Evolutionary conservation across 2,329 filamentous ascomycete species (phyloP).

Genomic region (Geosmithia flava): DNA sequence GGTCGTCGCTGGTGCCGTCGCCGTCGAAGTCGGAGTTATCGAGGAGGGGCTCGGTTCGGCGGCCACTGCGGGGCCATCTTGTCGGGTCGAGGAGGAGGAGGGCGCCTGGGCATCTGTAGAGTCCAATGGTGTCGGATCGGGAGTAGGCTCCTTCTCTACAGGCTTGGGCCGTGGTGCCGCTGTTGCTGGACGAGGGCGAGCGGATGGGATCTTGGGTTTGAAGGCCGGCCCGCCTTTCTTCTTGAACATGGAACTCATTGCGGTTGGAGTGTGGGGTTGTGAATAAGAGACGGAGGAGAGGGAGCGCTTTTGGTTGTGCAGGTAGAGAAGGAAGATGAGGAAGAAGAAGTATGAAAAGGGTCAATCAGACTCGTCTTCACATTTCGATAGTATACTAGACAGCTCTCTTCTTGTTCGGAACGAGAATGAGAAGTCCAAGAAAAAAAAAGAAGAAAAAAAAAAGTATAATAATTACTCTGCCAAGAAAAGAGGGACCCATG

Average conservation of each 20-base stretch:
- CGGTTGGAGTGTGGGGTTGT: conserved; percentile 9
- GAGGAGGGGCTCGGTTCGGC: background rate
- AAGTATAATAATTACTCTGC: background rate
- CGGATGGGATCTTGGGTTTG: conserved; percentile 54
- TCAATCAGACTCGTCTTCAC: background rate
- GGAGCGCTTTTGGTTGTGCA: background rate
- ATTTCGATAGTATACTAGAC: no score
- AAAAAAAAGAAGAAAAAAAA: background rate
- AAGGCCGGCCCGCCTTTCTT: conserved; percentile 51
- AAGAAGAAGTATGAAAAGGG: background rate
- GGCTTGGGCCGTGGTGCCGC: background rate
- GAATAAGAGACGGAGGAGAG: background rate
- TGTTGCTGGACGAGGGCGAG: conserved; percentile 29
- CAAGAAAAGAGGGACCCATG: background rate
- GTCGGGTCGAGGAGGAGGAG: background rate
- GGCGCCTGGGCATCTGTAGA: background rate
- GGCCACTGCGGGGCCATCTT: background rate
- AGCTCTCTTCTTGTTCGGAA: background rate
- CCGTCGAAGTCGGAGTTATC: background rate
- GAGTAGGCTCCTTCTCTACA: background rate
- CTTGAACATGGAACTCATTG: conserved; percentile 57
- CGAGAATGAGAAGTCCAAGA: background rate
- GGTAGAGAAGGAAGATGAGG: background rate
- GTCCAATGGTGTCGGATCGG: background rate
- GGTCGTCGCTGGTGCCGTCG: background rate